phyloP scores from a whole-genome alignment of 139 green algal genomes.

The Tetraselmis striata region DNA sequence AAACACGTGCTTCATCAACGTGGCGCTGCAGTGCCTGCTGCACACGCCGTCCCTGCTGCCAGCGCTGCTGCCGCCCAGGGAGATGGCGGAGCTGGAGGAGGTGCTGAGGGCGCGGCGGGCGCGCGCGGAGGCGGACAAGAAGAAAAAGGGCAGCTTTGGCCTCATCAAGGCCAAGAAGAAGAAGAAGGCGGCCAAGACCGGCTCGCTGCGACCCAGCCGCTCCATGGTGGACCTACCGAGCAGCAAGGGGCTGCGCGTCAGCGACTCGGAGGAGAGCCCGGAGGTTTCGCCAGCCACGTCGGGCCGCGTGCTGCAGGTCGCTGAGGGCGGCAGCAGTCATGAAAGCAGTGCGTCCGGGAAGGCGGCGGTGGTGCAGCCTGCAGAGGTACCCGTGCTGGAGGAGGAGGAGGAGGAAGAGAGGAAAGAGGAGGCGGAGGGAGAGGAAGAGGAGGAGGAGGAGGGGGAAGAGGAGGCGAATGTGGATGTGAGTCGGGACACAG shows the following conservation, averaged over 20 bases:
- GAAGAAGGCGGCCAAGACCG: not conserved
- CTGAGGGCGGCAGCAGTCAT: too few relatives aligned
- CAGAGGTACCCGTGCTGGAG: not conserved
- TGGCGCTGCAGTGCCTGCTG: slow-evolving; percentile 53
- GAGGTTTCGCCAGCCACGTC: too few relatives aligned
- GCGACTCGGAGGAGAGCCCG: too few relatives aligned
- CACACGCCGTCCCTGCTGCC: slow-evolving; percentile 34
- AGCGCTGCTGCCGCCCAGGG: slow-evolving; percentile 22
- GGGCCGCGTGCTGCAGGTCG: too few relatives aligned
- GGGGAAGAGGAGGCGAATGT: not conserved
- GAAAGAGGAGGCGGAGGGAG: not conserved
- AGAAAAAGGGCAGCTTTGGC: not conserved
- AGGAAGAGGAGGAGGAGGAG: not conserved
- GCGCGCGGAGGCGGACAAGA: not conserved
- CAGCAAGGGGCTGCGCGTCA: too few relatives aligned
- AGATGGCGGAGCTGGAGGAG: not conserved
- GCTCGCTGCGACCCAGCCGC: not conserved
- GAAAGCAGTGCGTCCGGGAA: too few relatives aligned
- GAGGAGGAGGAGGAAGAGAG: not conserved
- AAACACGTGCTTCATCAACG: slow-evolving; percentile 60
- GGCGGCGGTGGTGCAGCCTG: too few relatives aligned
- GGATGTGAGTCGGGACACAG: too few relatives aligned
- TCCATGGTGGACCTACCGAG: not conserved
- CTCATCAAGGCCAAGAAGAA: not conserved
- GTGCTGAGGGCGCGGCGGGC: not conserved